Conservation (phyloP, 2,329 filamentous ascomycete genomes). For the Colletotrichum tamarilloi region DNA sequence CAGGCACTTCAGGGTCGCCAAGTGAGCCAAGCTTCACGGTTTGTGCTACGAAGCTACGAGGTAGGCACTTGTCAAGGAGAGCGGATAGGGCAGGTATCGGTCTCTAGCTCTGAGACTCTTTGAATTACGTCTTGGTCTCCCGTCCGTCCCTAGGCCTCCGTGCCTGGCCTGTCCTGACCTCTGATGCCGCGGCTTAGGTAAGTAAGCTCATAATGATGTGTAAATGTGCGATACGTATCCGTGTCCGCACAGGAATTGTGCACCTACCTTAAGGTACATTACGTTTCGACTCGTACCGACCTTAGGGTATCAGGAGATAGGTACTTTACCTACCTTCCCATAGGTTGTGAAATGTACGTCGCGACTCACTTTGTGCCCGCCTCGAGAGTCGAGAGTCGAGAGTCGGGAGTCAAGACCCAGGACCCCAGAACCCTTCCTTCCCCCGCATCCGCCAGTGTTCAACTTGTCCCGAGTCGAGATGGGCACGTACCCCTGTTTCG, state of each 20-base stretch:
- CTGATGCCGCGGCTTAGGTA: background rate
- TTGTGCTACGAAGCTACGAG: background rate
- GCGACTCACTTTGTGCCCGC: background rate
- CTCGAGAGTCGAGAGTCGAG: background rate
- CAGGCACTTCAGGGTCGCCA: background rate
- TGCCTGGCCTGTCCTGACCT: too few species aligned
- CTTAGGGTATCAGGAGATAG: too few species aligned
- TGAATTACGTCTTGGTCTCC: background rate
- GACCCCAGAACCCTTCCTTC: background rate
- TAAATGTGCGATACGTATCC: background rate
- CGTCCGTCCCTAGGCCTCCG: background rate
- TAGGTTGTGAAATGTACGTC: too few species aligned
- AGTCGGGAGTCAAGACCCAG: background rate
- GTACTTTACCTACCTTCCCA: too few species aligned
- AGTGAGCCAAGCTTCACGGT: slow-evolving; percentile 14
- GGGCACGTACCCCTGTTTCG: background rate
- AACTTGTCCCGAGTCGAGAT: background rate
- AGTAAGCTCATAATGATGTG: background rate
- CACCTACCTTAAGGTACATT: too few species aligned
- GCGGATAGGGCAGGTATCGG: background rate
- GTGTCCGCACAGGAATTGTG: too few species aligned
- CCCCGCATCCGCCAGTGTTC: background rate
- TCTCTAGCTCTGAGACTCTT: background rate
- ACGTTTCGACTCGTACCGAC: too few species aligned
- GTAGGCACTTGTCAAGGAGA: background rate